phyloP scores from a whole-genome alignment of 345 rosid species.

The Mangifera indica region DNA sequence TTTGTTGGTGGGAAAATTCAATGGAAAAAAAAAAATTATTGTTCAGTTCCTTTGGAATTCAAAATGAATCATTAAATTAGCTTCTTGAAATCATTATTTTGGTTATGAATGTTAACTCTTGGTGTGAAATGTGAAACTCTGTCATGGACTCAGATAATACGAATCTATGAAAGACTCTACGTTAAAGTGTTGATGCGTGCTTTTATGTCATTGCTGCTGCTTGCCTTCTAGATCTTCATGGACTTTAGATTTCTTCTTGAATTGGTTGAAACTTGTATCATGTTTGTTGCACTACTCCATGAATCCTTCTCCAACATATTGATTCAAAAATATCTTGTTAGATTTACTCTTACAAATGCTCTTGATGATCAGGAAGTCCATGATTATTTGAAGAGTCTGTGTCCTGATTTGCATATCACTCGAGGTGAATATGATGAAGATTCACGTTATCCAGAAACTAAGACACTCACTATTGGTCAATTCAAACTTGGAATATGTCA shows the following conservation, averaged over 20 bases:
- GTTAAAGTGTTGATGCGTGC: conserved; percentile 3
- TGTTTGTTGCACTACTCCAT: neutral
- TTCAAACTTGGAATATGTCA: conserved; percentile 44
- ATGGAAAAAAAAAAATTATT: neutral
- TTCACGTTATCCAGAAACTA: conserved; percentile 37
- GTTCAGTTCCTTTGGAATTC: neutral
- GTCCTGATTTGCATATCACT: conserved; percentile 39
- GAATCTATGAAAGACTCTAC: too few species aligned
- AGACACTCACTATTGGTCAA: conserved; percentile 40
- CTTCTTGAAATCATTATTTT: neutral
- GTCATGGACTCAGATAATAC: neutral
- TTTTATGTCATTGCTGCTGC: neutral
- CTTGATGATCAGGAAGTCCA: conserved; percentile 36
- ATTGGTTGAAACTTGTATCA: neutral
- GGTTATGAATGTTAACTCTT: neutral
- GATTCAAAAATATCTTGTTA: neutral
- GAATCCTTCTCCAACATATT: neutral
- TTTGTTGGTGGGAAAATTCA: neutral
- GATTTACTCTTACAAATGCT: conserved; percentile 4
- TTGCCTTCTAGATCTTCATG: neutral
- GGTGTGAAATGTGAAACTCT: too few species aligned
- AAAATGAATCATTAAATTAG: neutral
- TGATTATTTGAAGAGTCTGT: conserved; percentile 40
- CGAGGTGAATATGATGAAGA: conserved; percentile 47
- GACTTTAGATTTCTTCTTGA: neutral